These are phyloP conservation scores for Ilyonectria sp. DNA, from an alignment of 2,329 filamentous ascomycete genomes.

Conservation along the genomic window DNA sequence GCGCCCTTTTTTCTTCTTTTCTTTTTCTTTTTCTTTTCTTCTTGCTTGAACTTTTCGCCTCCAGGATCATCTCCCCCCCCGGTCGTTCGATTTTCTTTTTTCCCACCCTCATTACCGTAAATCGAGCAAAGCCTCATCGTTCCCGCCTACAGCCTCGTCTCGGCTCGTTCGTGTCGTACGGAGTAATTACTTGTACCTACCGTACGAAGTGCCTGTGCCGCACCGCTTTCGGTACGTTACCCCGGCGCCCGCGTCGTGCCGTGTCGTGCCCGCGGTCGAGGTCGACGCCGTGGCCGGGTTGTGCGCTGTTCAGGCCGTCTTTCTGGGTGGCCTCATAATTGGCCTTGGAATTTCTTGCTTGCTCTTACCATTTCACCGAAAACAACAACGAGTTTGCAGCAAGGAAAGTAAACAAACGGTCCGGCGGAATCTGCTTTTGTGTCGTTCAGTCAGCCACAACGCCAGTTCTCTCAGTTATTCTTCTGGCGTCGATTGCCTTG, in stretches of 20 bases:
- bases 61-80: no score
- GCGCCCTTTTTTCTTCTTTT: background rate
- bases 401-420: background rate
- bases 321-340: constrained; percentile 15
- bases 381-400: background rate
- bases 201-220: background rate
- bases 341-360: background rate
- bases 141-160: background rate
- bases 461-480: background rate
- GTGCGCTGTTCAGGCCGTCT: background rate
- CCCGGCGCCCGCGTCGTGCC: constrained; percentile 1
- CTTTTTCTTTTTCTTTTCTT: constrained; percentile 5
- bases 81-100: no score
- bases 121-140: constrained; percentile 9
- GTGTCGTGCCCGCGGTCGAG: constrained; percentile 5
- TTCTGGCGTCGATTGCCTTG: background rate
- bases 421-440: background rate
- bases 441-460: background rate
- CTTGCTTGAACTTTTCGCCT: background rate
- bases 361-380: constrained; percentile 15
- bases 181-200: background rate
- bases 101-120: background rate
- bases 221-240: background rate
- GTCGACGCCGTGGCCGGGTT: constrained; percentile 28
- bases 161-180: background rate